Base-by-base conservation (phyloP, 495 filamentous ascomycete genomes). In the Penicillium robsamsonii region DNA sequence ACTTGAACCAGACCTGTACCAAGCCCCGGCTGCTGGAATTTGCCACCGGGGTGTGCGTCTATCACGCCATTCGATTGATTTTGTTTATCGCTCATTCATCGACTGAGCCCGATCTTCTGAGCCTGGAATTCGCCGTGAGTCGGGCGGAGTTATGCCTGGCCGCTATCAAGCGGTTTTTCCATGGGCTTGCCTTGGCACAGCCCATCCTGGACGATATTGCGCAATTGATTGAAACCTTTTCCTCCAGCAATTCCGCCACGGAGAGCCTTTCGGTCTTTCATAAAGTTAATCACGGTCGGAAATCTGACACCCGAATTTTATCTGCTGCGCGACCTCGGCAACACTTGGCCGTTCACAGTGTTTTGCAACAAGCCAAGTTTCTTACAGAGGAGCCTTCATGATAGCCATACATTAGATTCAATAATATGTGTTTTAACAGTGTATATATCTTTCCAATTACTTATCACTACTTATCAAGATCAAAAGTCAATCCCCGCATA, bases 371-470 rank as follows among this genome's bases (percentile, higher is more conserved):
- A 8, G 38, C 38, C 22, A 58, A 53, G 42, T 74, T 61, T 46
- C 77, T 72, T 52, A 49, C 84, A 11, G 73, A 41, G 4, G 76
- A 41, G 1, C n/a, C 38, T 18, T 27, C 25, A 27, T 27, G 25
- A 27, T 27, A 7, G 25, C 4, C 2, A 5, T 27, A 27, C 25
- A 27, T 27, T 27, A 27, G 25, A 27, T 22, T 22, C 22, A 22
- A 22, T 22, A 22, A 22, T 22, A 22, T 22, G 22, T 22, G n/a
- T 22, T 22, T 22, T 22, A 22, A 22, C 2, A 22, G 22, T 22
- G 22, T 22, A 22, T 22, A 2, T 22, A 22, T 22, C 2, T 22
- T 22, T 22, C 22, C 22, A 22, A 22, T 5, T 27, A 27, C 2
- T 27, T 27, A 27, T 27, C 4, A 7, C 25, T 27, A 22, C 22